Conservation (phyloP, 108 stramenopile genomes). For the Cyclotella choctawhatcheeana region DNA sequence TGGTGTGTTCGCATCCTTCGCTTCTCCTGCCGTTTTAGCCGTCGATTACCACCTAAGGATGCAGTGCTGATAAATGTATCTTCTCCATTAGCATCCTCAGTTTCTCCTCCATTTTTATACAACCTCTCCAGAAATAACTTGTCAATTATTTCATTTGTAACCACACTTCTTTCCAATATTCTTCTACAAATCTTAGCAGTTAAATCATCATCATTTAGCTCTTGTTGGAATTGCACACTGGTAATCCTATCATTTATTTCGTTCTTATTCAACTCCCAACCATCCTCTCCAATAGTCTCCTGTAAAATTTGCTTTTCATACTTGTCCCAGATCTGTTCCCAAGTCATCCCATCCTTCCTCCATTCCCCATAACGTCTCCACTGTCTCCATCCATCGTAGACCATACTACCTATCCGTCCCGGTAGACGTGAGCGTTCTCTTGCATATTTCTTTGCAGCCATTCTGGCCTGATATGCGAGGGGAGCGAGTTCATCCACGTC, state of each 20-base stretch:
- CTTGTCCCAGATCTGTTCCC: conserved; percentile 94
- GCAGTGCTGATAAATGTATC: neutral
- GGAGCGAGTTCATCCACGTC: conserved; percentile 82
- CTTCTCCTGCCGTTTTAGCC: conserved; percentile 22
- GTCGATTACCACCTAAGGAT: neutral
- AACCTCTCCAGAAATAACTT: conserved; percentile 51
- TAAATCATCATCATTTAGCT: conserved; percentile 78
- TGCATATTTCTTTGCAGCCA: conserved; percentile 94
- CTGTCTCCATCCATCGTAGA: conserved; percentile 91
- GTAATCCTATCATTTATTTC: conserved; percentile 1
- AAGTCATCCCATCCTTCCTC: conserved; percentile 86
- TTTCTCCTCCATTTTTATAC: conserved; percentile 14
- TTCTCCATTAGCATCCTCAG: conserved; percentile 12
- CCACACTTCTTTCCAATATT: conserved; percentile 88
- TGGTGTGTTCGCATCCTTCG: conserved; percentile 21
- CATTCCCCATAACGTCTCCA: conserved; percentile 85
- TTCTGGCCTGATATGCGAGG: conserved; percentile 87
- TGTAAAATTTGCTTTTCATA: conserved; percentile 75
- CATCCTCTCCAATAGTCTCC: conserved; percentile 47
- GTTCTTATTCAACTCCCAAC: neutral
- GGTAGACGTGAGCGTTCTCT: conserved; percentile 88
- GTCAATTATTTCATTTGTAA: conserved; percentile 89
- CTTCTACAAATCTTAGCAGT: conserved; percentile 81
- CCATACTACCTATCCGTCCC: conserved; percentile 71
- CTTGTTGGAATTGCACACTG: conserved; percentile 5